These are phyloP conservation scores for Tephrocybe sp. DNA, from an alignment of 768 basidiomycete species.

Conservation along the genomic window DNA sequence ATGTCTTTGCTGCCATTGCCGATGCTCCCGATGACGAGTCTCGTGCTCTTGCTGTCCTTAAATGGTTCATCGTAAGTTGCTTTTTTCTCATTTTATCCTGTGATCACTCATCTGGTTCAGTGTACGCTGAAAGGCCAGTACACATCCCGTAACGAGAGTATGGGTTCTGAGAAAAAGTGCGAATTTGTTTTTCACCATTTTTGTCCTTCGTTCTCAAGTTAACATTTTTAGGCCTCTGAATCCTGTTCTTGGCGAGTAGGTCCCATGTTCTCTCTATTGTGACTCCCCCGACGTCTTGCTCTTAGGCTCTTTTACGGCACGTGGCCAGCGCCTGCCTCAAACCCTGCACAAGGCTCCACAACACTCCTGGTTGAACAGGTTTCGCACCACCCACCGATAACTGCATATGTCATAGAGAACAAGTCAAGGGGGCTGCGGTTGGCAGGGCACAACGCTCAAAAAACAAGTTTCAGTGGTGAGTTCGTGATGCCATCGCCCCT, in stretches of 20 bases:
- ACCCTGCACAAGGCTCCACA: slow-evolving; percentile 72
- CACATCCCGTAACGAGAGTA: slow-evolving; percentile 90
- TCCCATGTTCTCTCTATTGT: slow-evolving; percentile 15
- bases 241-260: slow-evolving; percentile 90
- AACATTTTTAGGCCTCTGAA: slow-evolving; percentile 74
- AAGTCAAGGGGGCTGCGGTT: slow-evolving; percentile 70
- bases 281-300: not conserved
- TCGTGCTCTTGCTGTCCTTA: slow-evolving; percentile 77
- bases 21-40: slow-evolving; percentile 74
- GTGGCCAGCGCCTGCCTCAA: slow-evolving; percentile 62
- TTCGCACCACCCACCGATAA: slow-evolving; percentile 92
- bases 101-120: slow-evolving; percentile 30
- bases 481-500: too few relatives aligned
- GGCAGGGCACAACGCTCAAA: slow-evolving; percentile 90
- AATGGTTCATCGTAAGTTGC: slow-evolving; percentile 87
- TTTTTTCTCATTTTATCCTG: not conserved
- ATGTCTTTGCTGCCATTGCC: slow-evolving; percentile 84
- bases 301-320: slow-evolving; percentile 80
- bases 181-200: slow-evolving; percentile 20
- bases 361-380: slow-evolving; percentile 91
- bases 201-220: not conserved
- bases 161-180: slow-evolving; percentile 98
- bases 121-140: slow-evolving; percentile 95
- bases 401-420: slow-evolving; percentile 88
- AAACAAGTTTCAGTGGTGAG: slow-evolving; percentile 85